These are phyloP conservation scores for Hordeum marinum DNA, from an alignment of 176 grass and related monocot species.

Conservation along the genomic window DNA sequence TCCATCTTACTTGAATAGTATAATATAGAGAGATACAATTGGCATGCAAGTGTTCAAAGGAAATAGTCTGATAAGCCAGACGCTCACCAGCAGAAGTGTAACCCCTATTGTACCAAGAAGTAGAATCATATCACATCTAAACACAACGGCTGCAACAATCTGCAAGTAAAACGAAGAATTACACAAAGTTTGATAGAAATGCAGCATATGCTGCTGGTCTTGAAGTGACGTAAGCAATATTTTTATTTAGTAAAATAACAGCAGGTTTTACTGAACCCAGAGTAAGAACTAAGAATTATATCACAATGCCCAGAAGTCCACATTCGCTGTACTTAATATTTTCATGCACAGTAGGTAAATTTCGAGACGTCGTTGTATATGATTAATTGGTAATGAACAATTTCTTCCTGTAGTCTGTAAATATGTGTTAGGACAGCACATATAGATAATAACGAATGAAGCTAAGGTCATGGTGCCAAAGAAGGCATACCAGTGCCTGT, in stretches of 20 bases:
- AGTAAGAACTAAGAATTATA: not conserved
- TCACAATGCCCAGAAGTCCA: not conserved
- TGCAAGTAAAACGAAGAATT: constrained; percentile 36
- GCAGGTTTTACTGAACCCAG: not conserved
- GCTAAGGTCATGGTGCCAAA: not conserved
- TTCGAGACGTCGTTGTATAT: not conserved
- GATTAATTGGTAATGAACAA: not conserved
- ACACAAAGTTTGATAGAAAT: not conserved
- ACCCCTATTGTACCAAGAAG: constrained; percentile 85
- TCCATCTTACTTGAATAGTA: not conserved
- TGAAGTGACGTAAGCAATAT: constrained; percentile 1
- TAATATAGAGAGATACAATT: not conserved
- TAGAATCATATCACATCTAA: constrained; percentile 91
- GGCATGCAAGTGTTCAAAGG: not conserved
- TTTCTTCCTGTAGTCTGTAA: not conserved
- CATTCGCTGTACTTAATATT: not conserved
- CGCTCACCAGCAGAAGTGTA: constrained; percentile 69
- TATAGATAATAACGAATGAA: constrained; percentile 24
- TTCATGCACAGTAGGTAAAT: not conserved
- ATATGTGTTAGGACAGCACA: constrained; percentile 19
- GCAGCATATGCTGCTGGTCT: not conserved
- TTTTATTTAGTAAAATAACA: not conserved
- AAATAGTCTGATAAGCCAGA: not conserved
- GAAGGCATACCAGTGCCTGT: constrained; percentile 60
- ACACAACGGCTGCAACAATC: constrained; percentile 72